Conservation (phyloP, 495 filamentous ascomycete species). For the Amniculicola lignicola region DNA sequence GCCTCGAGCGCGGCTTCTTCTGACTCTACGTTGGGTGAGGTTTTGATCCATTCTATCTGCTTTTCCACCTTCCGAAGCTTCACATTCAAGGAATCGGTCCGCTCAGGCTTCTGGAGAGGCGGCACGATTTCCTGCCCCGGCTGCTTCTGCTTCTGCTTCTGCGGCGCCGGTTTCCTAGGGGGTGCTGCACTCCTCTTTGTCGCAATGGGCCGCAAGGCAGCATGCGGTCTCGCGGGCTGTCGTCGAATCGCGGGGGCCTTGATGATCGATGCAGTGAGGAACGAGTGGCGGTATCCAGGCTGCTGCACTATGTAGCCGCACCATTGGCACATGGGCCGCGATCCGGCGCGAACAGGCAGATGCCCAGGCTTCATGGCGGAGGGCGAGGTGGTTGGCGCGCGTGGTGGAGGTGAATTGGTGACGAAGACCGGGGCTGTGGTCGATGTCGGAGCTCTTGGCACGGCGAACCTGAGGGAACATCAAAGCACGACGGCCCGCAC, state of each 20-base stretch:
- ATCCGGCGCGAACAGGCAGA: constrained; percentile 15
- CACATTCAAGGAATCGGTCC: not conserved
- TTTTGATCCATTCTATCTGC: constrained; percentile 20
- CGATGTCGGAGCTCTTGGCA: constrained; percentile 2
- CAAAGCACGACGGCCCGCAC: constrained; percentile 19
- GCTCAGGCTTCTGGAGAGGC: not conserved
- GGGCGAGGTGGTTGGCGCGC: not conserved
- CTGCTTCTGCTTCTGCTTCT: not conserved
- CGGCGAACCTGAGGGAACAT: constrained; percentile 1
- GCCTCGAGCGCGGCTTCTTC: constrained; percentile 21
- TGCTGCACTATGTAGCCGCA: constrained; percentile 32
- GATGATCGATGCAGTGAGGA: constrained; percentile 16
- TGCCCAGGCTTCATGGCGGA: constrained; percentile 22
- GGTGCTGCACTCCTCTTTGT: too few relatives aligned
- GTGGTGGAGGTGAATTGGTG: constrained; percentile 3
- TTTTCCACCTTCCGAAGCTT: constrained; percentile 16
- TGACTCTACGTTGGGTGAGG: constrained; percentile 17
- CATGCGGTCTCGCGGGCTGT: constrained; percentile 9
- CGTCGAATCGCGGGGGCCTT: constrained; percentile 18
- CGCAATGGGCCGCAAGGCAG: constrained; percentile 1
- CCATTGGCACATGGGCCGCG: constrained; percentile 31
- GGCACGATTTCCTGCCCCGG: not conserved
- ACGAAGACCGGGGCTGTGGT: constrained; percentile 17
- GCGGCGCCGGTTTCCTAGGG: not conserved
- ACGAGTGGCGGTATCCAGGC: constrained; percentile 19